Conservation (phyloP, 2,329 filamentous ascomycete genomes). For the Cryoendolithus antarcticus region DNA sequence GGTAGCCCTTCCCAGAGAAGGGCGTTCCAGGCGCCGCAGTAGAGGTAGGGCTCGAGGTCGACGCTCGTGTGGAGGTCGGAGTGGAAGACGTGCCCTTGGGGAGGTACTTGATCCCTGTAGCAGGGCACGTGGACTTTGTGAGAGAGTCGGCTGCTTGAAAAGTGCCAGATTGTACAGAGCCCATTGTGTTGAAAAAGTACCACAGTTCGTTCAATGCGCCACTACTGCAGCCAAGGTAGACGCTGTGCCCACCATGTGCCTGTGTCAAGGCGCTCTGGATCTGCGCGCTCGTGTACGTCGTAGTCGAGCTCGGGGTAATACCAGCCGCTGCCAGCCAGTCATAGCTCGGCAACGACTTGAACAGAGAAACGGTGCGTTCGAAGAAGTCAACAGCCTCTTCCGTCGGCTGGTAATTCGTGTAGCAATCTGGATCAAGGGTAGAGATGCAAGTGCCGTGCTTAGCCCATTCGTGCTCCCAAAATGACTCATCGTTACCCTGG, state of each 20-base stretch:
- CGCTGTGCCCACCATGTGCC: slow-evolving; percentile 41
- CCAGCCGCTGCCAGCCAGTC: slow-evolving; percentile 49
- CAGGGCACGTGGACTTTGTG: slow-evolving; percentile 49
- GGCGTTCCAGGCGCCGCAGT: slow-evolving; percentile 24
- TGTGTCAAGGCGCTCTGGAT: slow-evolving; percentile 49
- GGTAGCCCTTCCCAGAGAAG: slow-evolving; percentile 47
- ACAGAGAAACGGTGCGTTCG: slow-evolving; percentile 51
- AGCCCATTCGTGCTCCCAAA: slow-evolving; percentile 62
- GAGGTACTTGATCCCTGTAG: slow-evolving; percentile 50
- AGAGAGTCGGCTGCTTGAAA: slow-evolving; percentile 48
- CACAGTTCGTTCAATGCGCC: slow-evolving; percentile 42
- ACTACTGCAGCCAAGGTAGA: slow-evolving; percentile 46
- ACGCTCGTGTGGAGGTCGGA: slow-evolving; percentile 18
- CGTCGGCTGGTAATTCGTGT: slow-evolving; percentile 42
- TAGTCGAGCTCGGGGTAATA: slow-evolving; percentile 40
- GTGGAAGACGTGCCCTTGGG: slow-evolving; percentile 36
- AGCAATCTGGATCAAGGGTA: slow-evolving; percentile 54
- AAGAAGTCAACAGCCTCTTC: slow-evolving; percentile 61
- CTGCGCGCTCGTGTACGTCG: slow-evolving; percentile 46
- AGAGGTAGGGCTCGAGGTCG: slow-evolving; percentile 24
- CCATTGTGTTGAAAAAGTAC: slow-evolving; percentile 52
- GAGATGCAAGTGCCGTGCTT: slow-evolving; percentile 65
- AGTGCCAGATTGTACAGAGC: slow-evolving; percentile 46
- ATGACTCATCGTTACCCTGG: slow-evolving; percentile 47
- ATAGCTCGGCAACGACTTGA: slow-evolving; percentile 55